Base-by-base conservation (phyloP, 805 yeast genomes). In the Ogataea kodamae region DNA sequence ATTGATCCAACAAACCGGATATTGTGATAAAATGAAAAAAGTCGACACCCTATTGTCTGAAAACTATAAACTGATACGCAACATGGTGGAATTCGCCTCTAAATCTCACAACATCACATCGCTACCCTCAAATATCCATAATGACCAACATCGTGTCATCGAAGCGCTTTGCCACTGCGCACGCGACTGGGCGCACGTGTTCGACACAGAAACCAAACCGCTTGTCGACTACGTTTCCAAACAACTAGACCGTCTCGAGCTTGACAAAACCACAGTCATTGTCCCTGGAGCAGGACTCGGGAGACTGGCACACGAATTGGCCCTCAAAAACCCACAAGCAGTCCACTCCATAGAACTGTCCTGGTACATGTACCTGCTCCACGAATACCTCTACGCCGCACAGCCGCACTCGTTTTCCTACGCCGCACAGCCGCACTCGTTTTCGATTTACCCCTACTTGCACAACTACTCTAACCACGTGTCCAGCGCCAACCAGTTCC, bases 211-310 rank as follows among this genome's bases (percentile, higher is more conserved):
- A 49, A 54, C 81, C 1, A 37, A 50, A 4, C 83, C 83, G 0
- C 55, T 86, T 27, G 43, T 75, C 18, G 51, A 63, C 1, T 87
- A 77, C 42, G 65, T 86, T 10, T 46, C 52, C 2, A 28, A 44
- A 0, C 75, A 75, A 26, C 53, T 81, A 13, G 21, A 13, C 2
- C 49, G 57, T 3, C 14, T 54, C 2, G 47, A 54, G 24, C 21
- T 35, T 4, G 30, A 45, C 4, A 44, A 58, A 24, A 73, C 84
- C 0, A 58, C 74, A 9, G 68, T 86, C 0, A 59, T 89, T 4
- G 73, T 85, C 1, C 97, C 97, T 0, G 97, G 97, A 0, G 75
- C 92, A 2, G 97, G 97, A 0, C 64, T 83, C 16, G 96, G 96
- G 0, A 64, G 87, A 44, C 61, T 87, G 0, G 79, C 95, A 2